A percentile compares a stretch with the other conserved stretches of the same genome.
These are phyloP conservation scores for Raddia guianensis DNA, from an alignment of 176 grass and related monocot genomes.

Conservation along the genomic window DNA sequence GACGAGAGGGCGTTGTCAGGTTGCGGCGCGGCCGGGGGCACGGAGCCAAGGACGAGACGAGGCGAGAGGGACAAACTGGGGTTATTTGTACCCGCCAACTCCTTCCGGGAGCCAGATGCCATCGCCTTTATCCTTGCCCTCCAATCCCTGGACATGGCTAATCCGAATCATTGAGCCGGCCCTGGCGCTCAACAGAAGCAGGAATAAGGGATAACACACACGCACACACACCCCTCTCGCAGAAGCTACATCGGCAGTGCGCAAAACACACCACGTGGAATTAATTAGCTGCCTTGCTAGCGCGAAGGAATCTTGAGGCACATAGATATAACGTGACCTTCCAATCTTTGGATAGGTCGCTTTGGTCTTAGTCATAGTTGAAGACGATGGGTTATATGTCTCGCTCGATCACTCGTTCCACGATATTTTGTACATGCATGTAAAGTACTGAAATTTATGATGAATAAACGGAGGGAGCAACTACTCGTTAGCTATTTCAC, in stretches of 20 bases:
- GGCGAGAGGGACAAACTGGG: constrained; percentile 42
- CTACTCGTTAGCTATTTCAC: no score
- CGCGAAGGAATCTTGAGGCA: constrained; percentile 1
- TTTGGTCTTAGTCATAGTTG: no score
- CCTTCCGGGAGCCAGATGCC: constrained; percentile 17
- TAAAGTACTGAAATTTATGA: no score
- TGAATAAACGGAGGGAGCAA: no score
- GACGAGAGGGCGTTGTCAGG: constrained; percentile 33
- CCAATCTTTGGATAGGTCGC: background rate
- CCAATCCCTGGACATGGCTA: constrained; percentile 41
- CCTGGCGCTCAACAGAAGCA: constrained; percentile 43
- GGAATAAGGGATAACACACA: background rate
- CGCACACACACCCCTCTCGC: background rate
- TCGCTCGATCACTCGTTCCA: background rate
- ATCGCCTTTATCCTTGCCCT: constrained; percentile 44
- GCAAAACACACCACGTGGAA: constrained; percentile 38
- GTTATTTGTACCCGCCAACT: constrained; percentile 28
- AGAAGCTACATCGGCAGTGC: background rate
- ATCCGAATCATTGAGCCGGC: constrained; percentile 53
- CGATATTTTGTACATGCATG: background rate
- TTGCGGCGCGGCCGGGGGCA: background rate
- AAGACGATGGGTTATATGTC: background rate
- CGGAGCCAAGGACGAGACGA: constrained; percentile 32
- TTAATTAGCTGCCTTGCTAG: background rate
- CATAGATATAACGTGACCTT: background rate